These are phyloP conservation scores for Nicotiana attenuata DNA, from an alignment of 257 asterid species.

Conservation along the genomic window DNA sequence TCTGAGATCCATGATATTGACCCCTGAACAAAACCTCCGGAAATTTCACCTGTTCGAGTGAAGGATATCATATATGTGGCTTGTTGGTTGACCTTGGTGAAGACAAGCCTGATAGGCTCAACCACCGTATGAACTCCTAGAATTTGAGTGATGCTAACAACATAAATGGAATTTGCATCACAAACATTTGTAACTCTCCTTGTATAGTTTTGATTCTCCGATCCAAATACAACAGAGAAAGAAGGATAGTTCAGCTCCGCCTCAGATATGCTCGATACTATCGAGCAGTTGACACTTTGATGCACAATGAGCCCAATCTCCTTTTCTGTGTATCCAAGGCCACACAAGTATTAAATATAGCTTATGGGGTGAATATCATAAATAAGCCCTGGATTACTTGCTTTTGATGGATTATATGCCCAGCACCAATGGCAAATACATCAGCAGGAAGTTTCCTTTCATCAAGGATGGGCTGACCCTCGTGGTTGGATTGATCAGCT, in stretches of 20 bases:
- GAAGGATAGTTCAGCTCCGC: not conserved
- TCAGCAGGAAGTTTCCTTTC: not conserved
- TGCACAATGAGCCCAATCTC: not conserved
- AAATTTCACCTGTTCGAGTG: not conserved
- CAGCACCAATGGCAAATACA: not conserved
- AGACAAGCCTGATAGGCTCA: not conserved
- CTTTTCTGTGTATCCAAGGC: not conserved
- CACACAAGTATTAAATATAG: not conserved
- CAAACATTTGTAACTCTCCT: constrained; percentile 32
- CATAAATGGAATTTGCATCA: constrained; percentile 10
- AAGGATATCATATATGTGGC: not conserved
- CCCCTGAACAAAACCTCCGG: not conserved
- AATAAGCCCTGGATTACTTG: not conserved
- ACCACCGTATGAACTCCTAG: not conserved
- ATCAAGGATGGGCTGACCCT: not conserved
- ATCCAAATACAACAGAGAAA: not conserved
- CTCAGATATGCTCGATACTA: not conserved
- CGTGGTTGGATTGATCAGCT: not conserved
- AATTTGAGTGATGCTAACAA: not conserved
- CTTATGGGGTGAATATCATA: not conserved
- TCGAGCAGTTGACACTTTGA: not conserved
- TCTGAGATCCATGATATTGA: not conserved
- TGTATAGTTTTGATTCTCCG: not conserved
- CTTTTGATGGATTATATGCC: not conserved
- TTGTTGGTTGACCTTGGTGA: not conserved